phyloP scores from a whole-genome alignment of 1,284 basidiomycete genomes.

The Amylostereum areolatum region DNA sequence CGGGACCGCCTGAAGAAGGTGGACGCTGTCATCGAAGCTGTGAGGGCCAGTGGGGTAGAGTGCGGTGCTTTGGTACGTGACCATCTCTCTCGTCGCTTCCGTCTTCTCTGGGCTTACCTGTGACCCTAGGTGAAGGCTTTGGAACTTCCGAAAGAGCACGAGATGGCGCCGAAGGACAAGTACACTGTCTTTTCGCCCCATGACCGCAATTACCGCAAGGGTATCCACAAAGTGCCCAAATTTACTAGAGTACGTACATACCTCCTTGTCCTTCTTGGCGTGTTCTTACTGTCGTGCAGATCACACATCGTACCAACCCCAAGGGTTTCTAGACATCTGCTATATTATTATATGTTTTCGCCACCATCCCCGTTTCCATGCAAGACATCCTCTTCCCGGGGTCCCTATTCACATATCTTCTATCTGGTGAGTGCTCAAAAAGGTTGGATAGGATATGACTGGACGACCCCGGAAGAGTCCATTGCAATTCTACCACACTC shows the following conservation, averaged over 20 bases:
- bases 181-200: constrained; percentile 87
- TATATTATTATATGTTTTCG: no score
- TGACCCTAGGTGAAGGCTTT: constrained; percentile 53
- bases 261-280: not conserved
- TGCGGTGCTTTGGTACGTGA: constrained; percentile 66
- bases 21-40: constrained; percentile 87
- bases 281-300: constrained; percentile 32
- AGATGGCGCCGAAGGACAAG: constrained; percentile 89
- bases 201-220: constrained; percentile 79
- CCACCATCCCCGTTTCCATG: no score
- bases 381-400: no score
- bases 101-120: not conserved
- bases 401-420: not conserved
- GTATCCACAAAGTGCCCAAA: constrained; percentile 94
- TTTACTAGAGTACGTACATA: constrained; percentile 74
- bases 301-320: constrained; percentile 82
- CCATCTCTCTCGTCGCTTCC: not conserved
- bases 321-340: constrained; percentile 68
- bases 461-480: not conserved
- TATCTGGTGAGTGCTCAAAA: constrained; percentile 17
- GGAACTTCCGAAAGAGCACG: constrained; percentile 79
- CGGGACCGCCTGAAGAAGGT: constrained; percentile 87
- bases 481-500: no score
- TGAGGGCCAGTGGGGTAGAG: constrained; percentile 75
- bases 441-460: constrained; percentile 1